These are phyloP conservation scores for Chalciporus pseudorubinellus DNA, from an alignment of 768 basidiomycete genomes.

Conservation along the genomic window DNA sequence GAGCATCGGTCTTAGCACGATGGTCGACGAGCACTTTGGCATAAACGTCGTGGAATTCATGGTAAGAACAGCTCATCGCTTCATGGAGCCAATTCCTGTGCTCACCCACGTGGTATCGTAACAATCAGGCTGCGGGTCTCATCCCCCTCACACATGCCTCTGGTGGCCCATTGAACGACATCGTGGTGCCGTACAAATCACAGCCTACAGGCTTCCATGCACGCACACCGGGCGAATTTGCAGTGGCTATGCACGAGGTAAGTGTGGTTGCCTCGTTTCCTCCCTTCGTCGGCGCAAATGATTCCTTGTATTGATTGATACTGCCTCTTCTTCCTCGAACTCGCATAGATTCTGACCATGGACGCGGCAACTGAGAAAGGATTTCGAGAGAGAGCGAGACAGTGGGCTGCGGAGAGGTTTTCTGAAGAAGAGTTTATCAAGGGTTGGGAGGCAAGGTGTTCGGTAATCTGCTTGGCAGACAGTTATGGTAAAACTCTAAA, in stretches of 20 bases:
- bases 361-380: constrained; percentile 51
- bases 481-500: too few species aligned
- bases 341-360: constrained; percentile 45
- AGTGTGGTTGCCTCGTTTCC: not conserved
- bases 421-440: constrained; percentile 75
- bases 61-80: constrained; percentile 46
- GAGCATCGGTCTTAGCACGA: constrained; percentile 88
- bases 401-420: constrained; percentile 71
- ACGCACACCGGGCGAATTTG: constrained; percentile 59
- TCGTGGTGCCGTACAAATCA: constrained; percentile 77
- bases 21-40: constrained; percentile 98
- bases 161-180: constrained; percentile 88
- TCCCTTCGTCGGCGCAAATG: not conserved
- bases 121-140: constrained; percentile 80
- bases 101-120: constrained; percentile 10
- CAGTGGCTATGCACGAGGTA: constrained; percentile 60
- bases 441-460: constrained; percentile 60
- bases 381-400: constrained; percentile 66
- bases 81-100: constrained; percentile 5
- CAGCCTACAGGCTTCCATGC: constrained; percentile 85
- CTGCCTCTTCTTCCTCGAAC: not conserved
- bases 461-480: not conserved
- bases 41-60: constrained; percentile 98
- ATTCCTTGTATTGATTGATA: constrained; percentile 7
- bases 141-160: constrained; percentile 92